phyloP scores from a whole-genome alignment of 768 basidiomycete genomes.

The Boletus speciosus region DNA sequence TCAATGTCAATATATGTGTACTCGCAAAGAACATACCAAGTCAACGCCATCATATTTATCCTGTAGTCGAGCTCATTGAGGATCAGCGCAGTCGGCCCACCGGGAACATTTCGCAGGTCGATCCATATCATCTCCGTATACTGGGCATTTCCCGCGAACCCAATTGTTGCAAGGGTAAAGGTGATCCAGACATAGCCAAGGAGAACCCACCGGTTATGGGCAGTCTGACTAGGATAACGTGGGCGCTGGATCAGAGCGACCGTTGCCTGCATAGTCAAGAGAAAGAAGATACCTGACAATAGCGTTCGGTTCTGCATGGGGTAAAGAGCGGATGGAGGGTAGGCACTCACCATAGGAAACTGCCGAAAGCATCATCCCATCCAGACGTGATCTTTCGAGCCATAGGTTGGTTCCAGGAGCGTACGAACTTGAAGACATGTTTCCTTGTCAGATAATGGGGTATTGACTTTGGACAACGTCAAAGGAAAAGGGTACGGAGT shows the following conservation, averaged over 20 bases:
- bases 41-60: constrained; percentile 21
- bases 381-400: constrained; percentile 27
- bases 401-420: constrained; percentile 22
- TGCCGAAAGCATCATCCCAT: constrained; percentile 19
- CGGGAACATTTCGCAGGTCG: constrained; percentile 21
- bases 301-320: neutral
- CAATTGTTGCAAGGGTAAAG: constrained; percentile 27
- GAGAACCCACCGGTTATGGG: constrained; percentile 6
- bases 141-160: constrained; percentile 21
- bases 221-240: neutral
- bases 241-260: constrained; percentile 4
- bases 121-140: constrained; percentile 34
- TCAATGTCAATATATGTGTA: neutral
- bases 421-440: constrained; percentile 12
- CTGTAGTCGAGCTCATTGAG: constrained; percentile 9
- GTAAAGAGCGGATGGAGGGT: neutral
- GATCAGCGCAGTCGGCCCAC: constrained; percentile 15
- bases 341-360: constrained; percentile 21
- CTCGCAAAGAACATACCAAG: constrained; percentile 12
- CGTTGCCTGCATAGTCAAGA: constrained; percentile 20
- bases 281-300: constrained; percentile 19
- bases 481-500: neutral
- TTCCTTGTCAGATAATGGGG: neutral
- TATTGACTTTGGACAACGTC: neutral
- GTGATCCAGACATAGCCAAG: constrained; percentile 24